Conservation (phyloP, 139 green algal genomes). For the Mesostigma viride region DNA sequence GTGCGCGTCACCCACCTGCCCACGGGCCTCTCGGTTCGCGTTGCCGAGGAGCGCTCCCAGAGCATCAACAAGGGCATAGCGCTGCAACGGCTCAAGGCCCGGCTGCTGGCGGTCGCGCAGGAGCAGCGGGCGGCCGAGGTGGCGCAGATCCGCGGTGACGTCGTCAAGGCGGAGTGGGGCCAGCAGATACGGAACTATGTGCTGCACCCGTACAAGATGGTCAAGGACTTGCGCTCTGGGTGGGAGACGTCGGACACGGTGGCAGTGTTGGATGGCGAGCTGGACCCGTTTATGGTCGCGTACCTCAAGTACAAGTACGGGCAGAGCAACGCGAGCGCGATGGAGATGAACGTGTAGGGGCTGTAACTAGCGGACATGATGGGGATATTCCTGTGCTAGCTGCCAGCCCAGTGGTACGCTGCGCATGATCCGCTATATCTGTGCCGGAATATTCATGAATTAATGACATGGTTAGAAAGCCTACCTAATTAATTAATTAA, state of each 20-base stretch:
- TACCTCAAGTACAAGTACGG: slow-evolving; percentile 16
- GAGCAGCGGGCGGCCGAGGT: slow-evolving; percentile 63
- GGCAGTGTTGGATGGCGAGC: slow-evolving; percentile 64
- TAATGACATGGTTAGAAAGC: too few species aligned
- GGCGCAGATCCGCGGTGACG: slow-evolving; percentile 76
- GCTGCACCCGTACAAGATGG: slow-evolving; percentile 90
- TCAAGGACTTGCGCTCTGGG: slow-evolving; percentile 75
- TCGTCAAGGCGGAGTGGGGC: slow-evolving; percentile 87
- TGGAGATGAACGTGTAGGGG: too few species aligned
- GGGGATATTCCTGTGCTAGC: too few species aligned
- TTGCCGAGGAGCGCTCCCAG: slow-evolving; percentile 57
- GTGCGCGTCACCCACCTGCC: slow-evolving; percentile 82
- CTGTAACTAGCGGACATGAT: too few species aligned
- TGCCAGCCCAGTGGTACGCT: too few species aligned
- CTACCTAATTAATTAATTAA: too few species aligned
- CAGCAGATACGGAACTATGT: slow-evolving; percentile 97
- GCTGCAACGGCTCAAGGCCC: slow-evolving; percentile 34
- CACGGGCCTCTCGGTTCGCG: slow-evolving; percentile 71
- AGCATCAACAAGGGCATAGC: slow-evolving; percentile 43
- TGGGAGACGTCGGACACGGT: slow-evolving; percentile 40
- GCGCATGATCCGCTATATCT: too few species aligned
- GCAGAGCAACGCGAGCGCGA: too few species aligned
- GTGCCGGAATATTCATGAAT: too few species aligned
- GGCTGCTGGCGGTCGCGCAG: slow-evolving; percentile 70
- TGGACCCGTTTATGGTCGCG: slow-evolving; percentile 25